These are phyloP conservation scores for Sclerotinia borealis DNA, from an alignment of 2,329 filamentous ascomycete genomes.

Conservation along the genomic window DNA sequence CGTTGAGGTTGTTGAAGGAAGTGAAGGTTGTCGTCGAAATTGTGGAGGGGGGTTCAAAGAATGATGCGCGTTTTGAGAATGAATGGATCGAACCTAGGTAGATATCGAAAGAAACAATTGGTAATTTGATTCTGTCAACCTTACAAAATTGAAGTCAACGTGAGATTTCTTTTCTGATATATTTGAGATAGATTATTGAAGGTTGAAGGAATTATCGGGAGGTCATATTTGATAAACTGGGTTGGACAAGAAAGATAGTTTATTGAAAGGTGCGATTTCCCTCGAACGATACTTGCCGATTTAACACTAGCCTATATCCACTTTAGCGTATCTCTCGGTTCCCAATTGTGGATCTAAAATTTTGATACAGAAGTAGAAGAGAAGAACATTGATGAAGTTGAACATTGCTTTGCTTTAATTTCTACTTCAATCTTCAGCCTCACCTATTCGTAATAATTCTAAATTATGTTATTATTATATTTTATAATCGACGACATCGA, in stretches of 20 bases:
- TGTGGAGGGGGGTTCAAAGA: slow-evolving; percentile 9
- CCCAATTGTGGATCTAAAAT: not conserved
- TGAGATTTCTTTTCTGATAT: not conserved
- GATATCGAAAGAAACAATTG: slow-evolving; percentile 2
- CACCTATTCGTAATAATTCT: not conserved
- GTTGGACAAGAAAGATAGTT: not conserved
- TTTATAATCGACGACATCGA: too few species aligned
- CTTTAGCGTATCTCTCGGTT: not conserved
- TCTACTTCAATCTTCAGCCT: not conserved
- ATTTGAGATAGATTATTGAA: not conserved
- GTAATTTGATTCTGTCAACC: not conserved
- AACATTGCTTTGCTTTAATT: not conserved
- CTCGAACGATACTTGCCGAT: slow-evolving; percentile 11
- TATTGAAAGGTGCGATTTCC: slow-evolving; percentile 10
- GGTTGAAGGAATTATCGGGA: not conserved
- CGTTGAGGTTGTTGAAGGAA: not conserved
- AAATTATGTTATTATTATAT: too few species aligned
- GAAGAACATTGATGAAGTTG: not conserved
- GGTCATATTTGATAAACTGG: not conserved
- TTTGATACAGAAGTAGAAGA: not conserved
- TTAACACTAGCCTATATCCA: not conserved
- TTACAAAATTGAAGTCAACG: too few species aligned
- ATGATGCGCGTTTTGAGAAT: slow-evolving; percentile 1
- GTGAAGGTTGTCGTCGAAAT: slow-evolving; percentile 4
- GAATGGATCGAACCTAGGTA: not conserved